phyloP scores from a whole-genome alignment of 2,329 filamentous ascomycete genomes.

The Didymella glomerata region DNA sequence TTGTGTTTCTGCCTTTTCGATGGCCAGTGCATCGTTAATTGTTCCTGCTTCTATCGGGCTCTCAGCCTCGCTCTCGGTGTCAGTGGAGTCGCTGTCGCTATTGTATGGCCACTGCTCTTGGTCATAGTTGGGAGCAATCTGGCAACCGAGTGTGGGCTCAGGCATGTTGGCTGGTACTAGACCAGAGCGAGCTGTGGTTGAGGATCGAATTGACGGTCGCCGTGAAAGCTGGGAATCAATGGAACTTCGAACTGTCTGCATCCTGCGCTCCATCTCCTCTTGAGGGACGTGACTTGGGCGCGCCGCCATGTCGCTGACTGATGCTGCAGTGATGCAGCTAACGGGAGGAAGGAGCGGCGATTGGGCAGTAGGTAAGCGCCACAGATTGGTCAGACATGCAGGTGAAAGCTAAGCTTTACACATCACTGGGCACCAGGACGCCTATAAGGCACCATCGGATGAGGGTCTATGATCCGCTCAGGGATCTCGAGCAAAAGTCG shows the following conservation, averaged over 20 bases:
- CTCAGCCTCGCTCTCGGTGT: conserved; percentile 20
- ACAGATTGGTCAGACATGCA: conserved; percentile 10
- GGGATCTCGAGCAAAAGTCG: conserved; percentile 11
- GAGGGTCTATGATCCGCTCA: conserved; percentile 9
- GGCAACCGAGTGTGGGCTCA: conserved; percentile 33
- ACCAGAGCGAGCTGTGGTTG: conserved; percentile 3
- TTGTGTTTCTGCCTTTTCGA: conserved; percentile 38
- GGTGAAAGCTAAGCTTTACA: conserved; percentile 21
- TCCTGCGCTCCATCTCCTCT: not conserved
- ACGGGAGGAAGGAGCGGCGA: not conserved
- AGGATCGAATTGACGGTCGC: not conserved
- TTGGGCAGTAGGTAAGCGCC: not conserved
- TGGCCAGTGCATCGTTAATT: conserved; percentile 14
- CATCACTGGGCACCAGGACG: not conserved
- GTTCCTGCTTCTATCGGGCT: conserved; percentile 7
- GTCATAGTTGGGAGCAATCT: conserved; percentile 40
- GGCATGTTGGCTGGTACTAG: conserved; percentile 23
- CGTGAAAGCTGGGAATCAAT: not conserved
- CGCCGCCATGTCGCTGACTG: conserved; percentile 18
- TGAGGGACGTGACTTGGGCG: not conserved
- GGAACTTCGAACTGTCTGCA: not conserved
- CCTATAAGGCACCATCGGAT: not conserved
- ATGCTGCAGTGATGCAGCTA: conserved; percentile 12
- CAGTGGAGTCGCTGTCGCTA: conserved; percentile 19
- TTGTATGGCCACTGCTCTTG: conserved; percentile 27